Percentiles rank a stretch among this genome's conserved stretches.
These are phyloP conservation scores for Xylaria sp. DNA, from an alignment of 2,329 filamentous ascomycete species.

Conservation along the genomic window DNA sequence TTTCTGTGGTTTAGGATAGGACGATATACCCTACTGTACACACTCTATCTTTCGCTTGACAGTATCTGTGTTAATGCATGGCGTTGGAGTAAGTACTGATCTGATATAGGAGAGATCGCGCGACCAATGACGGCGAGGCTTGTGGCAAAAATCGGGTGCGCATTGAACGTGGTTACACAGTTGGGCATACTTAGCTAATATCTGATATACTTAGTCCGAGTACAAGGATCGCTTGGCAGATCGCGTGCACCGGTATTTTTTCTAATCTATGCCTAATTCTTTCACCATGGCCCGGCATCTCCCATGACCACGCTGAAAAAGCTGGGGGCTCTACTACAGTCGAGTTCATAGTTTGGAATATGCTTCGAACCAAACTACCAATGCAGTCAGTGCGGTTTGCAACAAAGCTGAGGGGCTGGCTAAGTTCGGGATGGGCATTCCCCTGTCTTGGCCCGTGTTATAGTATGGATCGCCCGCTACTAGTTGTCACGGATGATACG, in stretches of 20 bases:
- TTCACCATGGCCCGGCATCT: background rate
- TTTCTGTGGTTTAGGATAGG: background rate
- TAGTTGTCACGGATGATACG: constrained; percentile 9
- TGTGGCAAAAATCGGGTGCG: background rate
- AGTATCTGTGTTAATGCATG: too few relatives aligned
- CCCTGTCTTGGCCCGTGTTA: constrained; percentile 19
- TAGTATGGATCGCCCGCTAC: constrained; percentile 18
- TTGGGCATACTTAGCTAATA: background rate
- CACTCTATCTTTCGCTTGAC: too few relatives aligned
- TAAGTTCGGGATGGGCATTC: constrained; percentile 19
- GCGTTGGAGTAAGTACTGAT: too few relatives aligned
- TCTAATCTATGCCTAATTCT: background rate
- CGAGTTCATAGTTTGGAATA: background rate
- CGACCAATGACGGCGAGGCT: background rate
- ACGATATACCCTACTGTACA: background rate
- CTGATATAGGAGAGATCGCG: background rate
- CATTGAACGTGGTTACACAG: background rate
- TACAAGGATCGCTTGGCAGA: too few relatives aligned
- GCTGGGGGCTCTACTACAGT: background rate
- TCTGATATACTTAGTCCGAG: background rate
- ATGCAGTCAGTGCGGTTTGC: background rate
- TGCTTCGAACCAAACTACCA: constrained; percentile 6
- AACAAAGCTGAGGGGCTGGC: constrained; percentile 4
- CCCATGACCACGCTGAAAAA: background rate
- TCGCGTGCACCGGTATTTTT: background rate